Percentiles rank a stretch among this genome's conserved stretches.
phyloP scores from a whole-genome alignment of 2,329 filamentous ascomycete genomes.

The Claviceps monticola region DNA sequence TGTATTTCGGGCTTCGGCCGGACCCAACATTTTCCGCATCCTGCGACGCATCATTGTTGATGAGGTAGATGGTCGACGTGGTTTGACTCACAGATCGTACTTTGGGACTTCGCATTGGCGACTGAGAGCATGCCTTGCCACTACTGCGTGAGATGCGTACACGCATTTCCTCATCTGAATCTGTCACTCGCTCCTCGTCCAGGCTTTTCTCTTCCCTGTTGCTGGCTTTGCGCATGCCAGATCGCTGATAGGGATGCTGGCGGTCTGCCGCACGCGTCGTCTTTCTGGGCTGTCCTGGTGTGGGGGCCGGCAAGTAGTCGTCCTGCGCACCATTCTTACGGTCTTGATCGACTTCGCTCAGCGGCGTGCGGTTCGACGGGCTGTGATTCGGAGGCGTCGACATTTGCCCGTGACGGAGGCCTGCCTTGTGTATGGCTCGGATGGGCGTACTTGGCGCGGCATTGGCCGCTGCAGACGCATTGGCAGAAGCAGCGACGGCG shows the following conservation, averaged over 20 bases:
- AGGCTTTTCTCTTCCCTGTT: conserved; percentile 37
- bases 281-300: conserved; percentile 90
- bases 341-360: conserved; percentile 90
- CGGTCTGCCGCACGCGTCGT: conserved; percentile 62
- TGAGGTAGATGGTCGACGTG: conserved; percentile 51
- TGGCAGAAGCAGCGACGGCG: not conserved
- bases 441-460: conserved; percentile 44
- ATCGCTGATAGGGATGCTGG: conserved; percentile 58
- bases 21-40: conserved; percentile 58
- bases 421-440: conserved; percentile 46
- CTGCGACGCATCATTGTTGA: conserved; percentile 54
- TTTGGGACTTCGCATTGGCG: conserved; percentile 47
- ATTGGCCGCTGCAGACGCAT: conserved; percentile 16
- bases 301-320: conserved; percentile 87
- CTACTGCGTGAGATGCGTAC: conserved; percentile 53
- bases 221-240: conserved; percentile 26
- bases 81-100: conserved; percentile 62
- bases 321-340: conserved; percentile 57
- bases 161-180: conserved; percentile 74
- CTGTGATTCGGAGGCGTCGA: conserved; percentile 76
- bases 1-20: conserved; percentile 38
- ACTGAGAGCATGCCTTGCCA: conserved; percentile 50
- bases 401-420: conserved; percentile 49
- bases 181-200: conserved; percentile 43
- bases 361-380: conserved; percentile 61